Evolutionary conservation across 306 rosid genomes (phyloP).

Genomic region (Calophaca sinica): DNA sequence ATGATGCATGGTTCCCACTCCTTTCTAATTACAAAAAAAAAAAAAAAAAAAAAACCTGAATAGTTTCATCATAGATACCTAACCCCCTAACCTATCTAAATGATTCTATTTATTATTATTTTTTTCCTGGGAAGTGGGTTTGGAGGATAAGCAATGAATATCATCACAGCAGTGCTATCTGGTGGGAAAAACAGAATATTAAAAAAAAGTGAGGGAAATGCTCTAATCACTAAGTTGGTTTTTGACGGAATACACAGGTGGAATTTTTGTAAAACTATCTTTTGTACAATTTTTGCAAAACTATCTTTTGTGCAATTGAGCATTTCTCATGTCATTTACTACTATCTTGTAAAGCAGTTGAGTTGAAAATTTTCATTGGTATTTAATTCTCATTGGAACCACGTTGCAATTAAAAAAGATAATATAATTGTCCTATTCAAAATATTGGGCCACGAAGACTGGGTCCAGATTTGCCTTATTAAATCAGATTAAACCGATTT

Average conservation of each 20-base stretch:
- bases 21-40: too few species aligned
- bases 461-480: not conserved
- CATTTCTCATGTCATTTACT: not conserved
- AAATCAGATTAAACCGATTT: not conserved
- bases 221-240: not conserved
- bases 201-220: not conserved
- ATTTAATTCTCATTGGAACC: not conserved
- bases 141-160: constrained; percentile 29
- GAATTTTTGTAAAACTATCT: too few species aligned
- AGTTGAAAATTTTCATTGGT: not conserved
- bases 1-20: too few species aligned
- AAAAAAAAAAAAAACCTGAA: too few species aligned
- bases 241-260: not conserved
- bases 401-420: not conserved
- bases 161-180: constrained; percentile 4
- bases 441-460: not conserved
- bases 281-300: not conserved
- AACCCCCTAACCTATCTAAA: too few species aligned
- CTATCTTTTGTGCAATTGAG: not conserved
- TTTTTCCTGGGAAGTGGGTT: constrained; percentile 7
- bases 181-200: not conserved
- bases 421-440: not conserved
- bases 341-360: constrained; percentile 4
- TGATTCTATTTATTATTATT: not conserved
- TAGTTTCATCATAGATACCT: too few species aligned